Base-by-base conservation (phyloP, 441 rosid species). In the Kokia cookei region DNA sequence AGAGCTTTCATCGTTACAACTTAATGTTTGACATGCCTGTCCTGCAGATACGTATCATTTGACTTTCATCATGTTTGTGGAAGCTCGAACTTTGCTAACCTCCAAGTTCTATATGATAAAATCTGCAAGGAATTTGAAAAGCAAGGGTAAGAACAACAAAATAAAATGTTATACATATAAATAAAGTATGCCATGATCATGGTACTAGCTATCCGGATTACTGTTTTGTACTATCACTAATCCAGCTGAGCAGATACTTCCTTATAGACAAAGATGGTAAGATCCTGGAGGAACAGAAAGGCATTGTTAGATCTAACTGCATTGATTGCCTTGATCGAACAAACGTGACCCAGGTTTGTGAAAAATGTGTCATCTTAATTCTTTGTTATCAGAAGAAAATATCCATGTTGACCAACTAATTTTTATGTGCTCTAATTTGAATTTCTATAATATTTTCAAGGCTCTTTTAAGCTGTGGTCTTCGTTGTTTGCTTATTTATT, bases 271-370 rank as follows among this genome's bases (percentile, higher is more conserved):
- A 80, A 57, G 89, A 88, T 76, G 93, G 93, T 66, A 84, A 83
- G 40, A 82, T 88, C 80, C 83, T 89, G 72, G 91, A 80, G 79
- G 96, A 95, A 83, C 99, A 95, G 90, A 91, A 85, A 81, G 98
- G 99, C 69, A 81, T 91, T 53, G 73, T 95, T 76, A 90, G 99
- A 82, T 85, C 97, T 65, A 95, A 95, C 81, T 95, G 99, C 86
- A 95, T 95, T 71, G 99, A 95, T 77, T 93, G 97, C 86, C 93
- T 95, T 76, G 99, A 95, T 82, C 90, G 99, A 74, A 93, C 99
- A 77, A 95, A 95, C 80, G 99, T 95, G 51, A 93, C 97, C 70
- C 99, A 95, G 99, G 99, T 95, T 70, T 74, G 82, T 66, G 15
- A 32, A 66, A 63, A 65, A 72, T 74, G 19, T 5, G 24, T 12